Conservation (phyloP, 164 flowering plant species). For the Annona cherimola region DNA sequence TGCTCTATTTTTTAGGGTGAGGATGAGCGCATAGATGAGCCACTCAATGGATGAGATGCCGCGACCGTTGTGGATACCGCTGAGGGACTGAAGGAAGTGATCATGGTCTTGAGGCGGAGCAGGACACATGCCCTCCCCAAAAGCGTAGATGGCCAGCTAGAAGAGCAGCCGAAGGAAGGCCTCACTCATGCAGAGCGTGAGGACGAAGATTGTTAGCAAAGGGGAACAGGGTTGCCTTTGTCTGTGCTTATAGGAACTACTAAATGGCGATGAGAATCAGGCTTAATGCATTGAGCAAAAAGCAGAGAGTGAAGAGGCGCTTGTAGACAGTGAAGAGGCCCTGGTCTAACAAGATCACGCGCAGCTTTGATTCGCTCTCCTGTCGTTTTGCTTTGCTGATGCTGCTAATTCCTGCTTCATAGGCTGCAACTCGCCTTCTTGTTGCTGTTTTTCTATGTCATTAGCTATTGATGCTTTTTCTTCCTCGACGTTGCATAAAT, state of each 20-base stretch:
- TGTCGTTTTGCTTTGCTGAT: background rate
- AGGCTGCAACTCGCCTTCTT: background rate
- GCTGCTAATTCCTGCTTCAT: background rate
- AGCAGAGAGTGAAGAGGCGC: constrained; percentile 33
- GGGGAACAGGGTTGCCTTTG: constrained; percentile 35
- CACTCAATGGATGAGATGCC: constrained; percentile 54
- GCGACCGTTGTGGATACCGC: constrained; percentile 55
- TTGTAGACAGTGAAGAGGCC: constrained; percentile 61
- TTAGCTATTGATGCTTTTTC: background rate
- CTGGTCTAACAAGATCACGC: constrained; percentile 49
- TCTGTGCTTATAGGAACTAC: constrained; percentile 33
- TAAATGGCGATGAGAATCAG: constrained; percentile 41
- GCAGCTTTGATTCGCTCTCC: constrained; percentile 31
- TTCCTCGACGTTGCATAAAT: constrained; percentile 38
- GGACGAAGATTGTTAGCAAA: constrained; percentile 41
- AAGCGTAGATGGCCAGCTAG: constrained; percentile 39
- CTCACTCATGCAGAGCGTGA: constrained; percentile 47
- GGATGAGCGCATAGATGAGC: constrained; percentile 42
- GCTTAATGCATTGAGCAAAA: constrained; percentile 25
- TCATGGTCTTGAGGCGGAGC: constrained; percentile 35
- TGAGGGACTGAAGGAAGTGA: constrained; percentile 48
- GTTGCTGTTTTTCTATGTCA: constrained; percentile 14
- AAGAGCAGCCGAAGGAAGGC: constrained; percentile 37
- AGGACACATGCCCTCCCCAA: constrained; percentile 47
- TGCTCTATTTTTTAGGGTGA: constrained; percentile 29